Evolutionary conservation across 1,284 basidiomycete species (phyloP), one percentile per base, ranked within the genome.

Genomic region (Athelia sp.): DNA sequence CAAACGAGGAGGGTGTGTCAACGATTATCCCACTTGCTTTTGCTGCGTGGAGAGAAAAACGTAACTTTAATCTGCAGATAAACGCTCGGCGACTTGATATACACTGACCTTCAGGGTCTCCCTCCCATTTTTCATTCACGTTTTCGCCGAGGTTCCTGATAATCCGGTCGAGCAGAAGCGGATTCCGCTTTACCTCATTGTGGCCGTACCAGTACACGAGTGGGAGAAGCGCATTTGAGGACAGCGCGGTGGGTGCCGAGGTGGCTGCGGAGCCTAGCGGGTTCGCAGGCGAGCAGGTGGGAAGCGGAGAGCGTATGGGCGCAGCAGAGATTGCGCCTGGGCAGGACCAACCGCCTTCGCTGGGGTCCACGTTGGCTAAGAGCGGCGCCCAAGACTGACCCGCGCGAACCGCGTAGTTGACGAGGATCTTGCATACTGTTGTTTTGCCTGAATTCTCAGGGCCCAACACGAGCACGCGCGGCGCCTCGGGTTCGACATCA

Each of bases 361-460:
- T 77, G 0, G 95, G 89, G 69, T 99, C 93, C 1, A 95, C 76
- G 56, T 95, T 95, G 40, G 91, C 84, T 8, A 97, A 78, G 31
- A 93, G 75, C 2, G 92, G 90, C 10, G 80, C 74, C 89, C 93
- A 93, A 3, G 79, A 80, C 66, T 92, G 87, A 1, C 88, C 91
- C n/a, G 81, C 78, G 35, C 92, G 78, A 4, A 88, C 77, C 13
- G 91, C 82, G 64, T 94, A 91, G 63, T 99, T 99, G 49, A 84
- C 73, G 24, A 99, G 73, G 44, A 87, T 89, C 69, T 98, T 99
- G 66, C 87, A 82, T 10, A 97, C 74, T 4, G 85, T 89, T 1
- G 94, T 93, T 71, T 99, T 99, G 21, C 97, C 97, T 0, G 91
- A 90, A 58, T 91, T 90, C 56, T 93, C 87, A 0, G 94, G 94